Conservation (phyloP, 2,329 filamentous ascomycete species). For the Scedosporium dehoogii region DNA sequence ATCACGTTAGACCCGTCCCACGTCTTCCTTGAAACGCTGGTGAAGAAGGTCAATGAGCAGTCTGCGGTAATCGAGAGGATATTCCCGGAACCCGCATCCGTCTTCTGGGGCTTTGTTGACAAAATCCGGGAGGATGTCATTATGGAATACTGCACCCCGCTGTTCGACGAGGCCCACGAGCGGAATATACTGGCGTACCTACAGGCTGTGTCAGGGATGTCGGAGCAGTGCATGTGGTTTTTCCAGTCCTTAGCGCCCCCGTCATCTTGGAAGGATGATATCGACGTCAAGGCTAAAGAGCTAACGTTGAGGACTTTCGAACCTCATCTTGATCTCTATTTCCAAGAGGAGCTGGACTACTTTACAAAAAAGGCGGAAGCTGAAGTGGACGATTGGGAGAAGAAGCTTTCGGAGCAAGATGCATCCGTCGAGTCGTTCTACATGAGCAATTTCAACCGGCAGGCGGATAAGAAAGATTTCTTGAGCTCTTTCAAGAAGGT, state of each 20-base stretch:
- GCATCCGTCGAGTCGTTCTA: slow-evolving; percentile 86
- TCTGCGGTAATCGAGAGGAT: slow-evolving; percentile 68
- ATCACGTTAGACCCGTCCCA: slow-evolving; percentile 73
- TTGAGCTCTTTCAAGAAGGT: slow-evolving; percentile 96
- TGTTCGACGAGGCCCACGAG: slow-evolving; percentile 82
- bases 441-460: slow-evolving; percentile 90
- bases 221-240: slow-evolving; percentile 76
- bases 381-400: slow-evolving; percentile 80
- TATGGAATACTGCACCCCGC: slow-evolving; percentile 71
- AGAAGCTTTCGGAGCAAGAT: slow-evolving; percentile 82
- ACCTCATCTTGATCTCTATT: slow-evolving; percentile 84
- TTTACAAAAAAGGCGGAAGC: slow-evolving; percentile 69
- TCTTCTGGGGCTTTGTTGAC: slow-evolving; percentile 71
- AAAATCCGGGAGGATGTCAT: slow-evolving; percentile 78
- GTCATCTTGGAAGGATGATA: slow-evolving; percentile 48
- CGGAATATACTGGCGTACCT: slow-evolving; percentile 68
- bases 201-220: slow-evolving; percentile 76
- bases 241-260: slow-evolving; percentile 61
- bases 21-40: slow-evolving; percentile 67
- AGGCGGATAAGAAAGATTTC: slow-evolving; percentile 95
- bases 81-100: slow-evolving; percentile 61
- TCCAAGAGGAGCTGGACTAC: slow-evolving; percentile 81
- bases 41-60: slow-evolving; percentile 73
- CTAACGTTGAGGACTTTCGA: slow-evolving; percentile 71
- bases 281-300: slow-evolving; percentile 52